phyloP scores from a whole-genome alignment of 768 basidiomycete genomes.

The Naganishia antarctica region DNA sequence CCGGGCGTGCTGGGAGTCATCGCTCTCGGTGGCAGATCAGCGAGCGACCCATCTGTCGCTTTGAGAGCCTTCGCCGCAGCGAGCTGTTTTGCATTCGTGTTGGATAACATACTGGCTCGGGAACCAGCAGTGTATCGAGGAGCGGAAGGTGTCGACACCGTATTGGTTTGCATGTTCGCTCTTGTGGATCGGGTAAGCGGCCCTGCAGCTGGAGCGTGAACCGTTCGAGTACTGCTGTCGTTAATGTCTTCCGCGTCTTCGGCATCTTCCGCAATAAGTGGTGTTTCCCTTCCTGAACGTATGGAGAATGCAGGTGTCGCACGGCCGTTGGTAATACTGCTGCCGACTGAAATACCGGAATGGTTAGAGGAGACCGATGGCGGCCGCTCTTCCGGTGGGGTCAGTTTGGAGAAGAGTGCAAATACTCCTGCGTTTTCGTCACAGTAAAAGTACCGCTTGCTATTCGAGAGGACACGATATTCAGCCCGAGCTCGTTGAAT shows the following conservation, averaged over 20 bases:
- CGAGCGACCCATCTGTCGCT: slow-evolving; percentile 13
- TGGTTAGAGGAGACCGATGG: slow-evolving; percentile 70
- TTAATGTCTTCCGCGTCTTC: slow-evolving; percentile 53
- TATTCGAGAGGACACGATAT: slow-evolving; percentile 43
- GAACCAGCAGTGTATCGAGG: slow-evolving; percentile 66
- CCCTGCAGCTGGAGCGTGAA: not conserved
- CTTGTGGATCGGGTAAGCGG: slow-evolving; percentile 24
- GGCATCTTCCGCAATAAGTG: slow-evolving; percentile 42
- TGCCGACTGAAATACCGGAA: slow-evolving; percentile 53
- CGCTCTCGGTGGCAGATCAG: not conserved
- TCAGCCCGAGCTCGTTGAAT: not conserved
- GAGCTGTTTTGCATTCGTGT: slow-evolving; percentile 78
- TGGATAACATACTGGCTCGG: slow-evolving; percentile 74
- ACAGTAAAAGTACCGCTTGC: slow-evolving; percentile 78
- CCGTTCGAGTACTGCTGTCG: slow-evolving; percentile 14
- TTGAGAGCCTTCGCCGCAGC: slow-evolving; percentile 32
- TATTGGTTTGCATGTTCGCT: slow-evolving; percentile 3
- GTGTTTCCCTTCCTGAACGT: slow-evolving; percentile 31
- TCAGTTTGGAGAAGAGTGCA: slow-evolving; percentile 74
- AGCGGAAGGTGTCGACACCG: slow-evolving; percentile 29
- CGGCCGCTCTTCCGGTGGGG: slow-evolving; percentile 70
- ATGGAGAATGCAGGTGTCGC: slow-evolving; percentile 28
- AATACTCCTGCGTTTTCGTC: slow-evolving; percentile 85
- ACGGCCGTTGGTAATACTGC: slow-evolving; percentile 40
- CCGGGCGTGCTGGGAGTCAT: slow-evolving; percentile 25